Percentiles rank a stretch among this genome's conserved stretches.
Evolutionary conservation across 257 asterid genomes (phyloP).

Genomic region (Solanum arcanum): DNA sequence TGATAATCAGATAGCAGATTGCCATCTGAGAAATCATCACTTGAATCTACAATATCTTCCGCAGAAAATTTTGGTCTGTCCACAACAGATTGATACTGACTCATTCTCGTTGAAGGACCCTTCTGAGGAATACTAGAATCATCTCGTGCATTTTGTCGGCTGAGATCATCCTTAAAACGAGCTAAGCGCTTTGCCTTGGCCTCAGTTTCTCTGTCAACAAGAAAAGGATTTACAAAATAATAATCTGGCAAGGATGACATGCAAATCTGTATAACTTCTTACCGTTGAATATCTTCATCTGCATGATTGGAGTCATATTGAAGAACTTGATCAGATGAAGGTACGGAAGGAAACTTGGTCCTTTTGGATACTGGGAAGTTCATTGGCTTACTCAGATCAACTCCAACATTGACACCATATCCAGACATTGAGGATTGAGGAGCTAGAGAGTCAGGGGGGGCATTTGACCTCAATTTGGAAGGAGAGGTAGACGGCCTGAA

Average conservation of each 20-base stretch:
- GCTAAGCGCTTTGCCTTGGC: conserved; percentile 90
- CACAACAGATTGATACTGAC: conserved; percentile 23
- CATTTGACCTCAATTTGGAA: conserved; percentile 22
- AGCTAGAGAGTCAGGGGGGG: conserved; percentile 35
- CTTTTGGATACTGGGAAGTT: conserved; percentile 50
- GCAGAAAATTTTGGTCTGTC: conserved; percentile 28
- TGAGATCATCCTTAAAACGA: conserved; percentile 79
- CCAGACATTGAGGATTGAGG: conserved; percentile 25
- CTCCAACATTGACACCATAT: conserved; percentile 23
- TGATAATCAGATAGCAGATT: conserved; percentile 34
- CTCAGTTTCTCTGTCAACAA: conserved; percentile 48
- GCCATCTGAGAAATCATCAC: conserved; percentile 34
- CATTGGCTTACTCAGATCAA: conserved; percentile 19
- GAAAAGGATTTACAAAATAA: background rate
- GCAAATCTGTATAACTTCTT: background rate
- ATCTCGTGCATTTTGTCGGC: conserved; percentile 28
- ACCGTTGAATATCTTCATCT: conserved; percentile 58
- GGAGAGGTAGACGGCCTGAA: conserved; percentile 26
- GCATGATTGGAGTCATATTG: conserved; percentile 31
- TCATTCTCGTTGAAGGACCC: conserved; percentile 34
- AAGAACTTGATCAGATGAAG: conserved; percentile 32
- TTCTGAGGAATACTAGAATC: conserved; percentile 27
- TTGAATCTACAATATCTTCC: conserved; percentile 31
- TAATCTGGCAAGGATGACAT: background rate
- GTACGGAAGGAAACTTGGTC: conserved; percentile 49